Evolutionary conservation across 2,329 filamentous ascomycete genomes (phyloP).

Genomic region (Beauveria scarabaeidicola): DNA sequence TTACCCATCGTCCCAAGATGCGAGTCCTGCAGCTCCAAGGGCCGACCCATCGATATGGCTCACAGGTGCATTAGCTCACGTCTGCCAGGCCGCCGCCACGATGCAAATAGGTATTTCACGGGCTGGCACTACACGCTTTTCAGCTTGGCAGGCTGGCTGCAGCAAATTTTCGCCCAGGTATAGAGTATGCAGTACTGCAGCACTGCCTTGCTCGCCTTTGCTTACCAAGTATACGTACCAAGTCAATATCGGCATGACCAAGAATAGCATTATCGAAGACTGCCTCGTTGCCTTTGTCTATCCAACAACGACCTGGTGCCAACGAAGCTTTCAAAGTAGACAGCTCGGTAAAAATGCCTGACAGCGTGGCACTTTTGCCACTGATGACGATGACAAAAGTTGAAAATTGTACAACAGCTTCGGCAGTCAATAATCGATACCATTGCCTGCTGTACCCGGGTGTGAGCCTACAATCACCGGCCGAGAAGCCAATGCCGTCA

Average conservation of each 20-base stretch:
- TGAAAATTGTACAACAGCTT: background rate
- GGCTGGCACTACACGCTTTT: background rate
- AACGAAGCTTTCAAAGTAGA: background rate
- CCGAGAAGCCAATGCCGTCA: background rate
- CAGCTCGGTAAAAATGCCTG: background rate
- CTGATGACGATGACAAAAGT: background rate
- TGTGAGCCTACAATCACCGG: background rate
- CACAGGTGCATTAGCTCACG: background rate
- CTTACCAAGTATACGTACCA: background rate
- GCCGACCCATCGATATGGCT: background rate
- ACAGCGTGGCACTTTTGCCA: conserved; percentile 8
- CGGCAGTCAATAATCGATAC: background rate
- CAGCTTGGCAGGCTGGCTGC: conserved; percentile 6
- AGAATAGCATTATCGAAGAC: background rate
- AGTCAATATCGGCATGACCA: background rate
- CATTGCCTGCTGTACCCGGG: background rate
- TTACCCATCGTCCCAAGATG: conserved; percentile 11
- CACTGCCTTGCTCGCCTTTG: background rate
- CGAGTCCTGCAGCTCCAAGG: conserved; percentile 10
- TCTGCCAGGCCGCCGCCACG: background rate
- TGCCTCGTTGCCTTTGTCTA: background rate
- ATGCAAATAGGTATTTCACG: background rate
- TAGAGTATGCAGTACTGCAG: background rate
- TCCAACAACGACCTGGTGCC: background rate
- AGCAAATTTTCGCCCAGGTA: background rate